Percentiles rank a stretch among this genome's conserved stretches.
Evolutionary conservation across 306 rosid genomes (phyloP).

Genomic region (Cucumis cinereus): DNA sequence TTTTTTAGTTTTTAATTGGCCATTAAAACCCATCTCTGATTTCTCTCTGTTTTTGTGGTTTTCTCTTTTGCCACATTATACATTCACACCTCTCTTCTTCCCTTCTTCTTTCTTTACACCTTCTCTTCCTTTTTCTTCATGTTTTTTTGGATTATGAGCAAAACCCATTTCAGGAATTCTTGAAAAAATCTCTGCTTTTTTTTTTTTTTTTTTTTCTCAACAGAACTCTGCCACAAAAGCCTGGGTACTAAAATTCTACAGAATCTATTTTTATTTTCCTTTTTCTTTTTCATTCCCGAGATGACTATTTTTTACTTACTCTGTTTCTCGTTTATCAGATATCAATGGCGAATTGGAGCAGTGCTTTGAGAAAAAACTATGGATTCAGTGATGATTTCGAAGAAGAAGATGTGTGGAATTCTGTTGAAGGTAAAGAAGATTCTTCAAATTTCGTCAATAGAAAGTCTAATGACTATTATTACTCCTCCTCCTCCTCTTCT

Average conservation of each 20-base stretch:
- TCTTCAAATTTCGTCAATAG: neutral
- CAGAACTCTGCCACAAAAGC: neutral
- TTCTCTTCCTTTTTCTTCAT: neutral
- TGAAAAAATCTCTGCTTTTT: neutral
- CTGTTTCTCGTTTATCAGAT: neutral
- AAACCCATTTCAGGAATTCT: conserved; percentile 8
- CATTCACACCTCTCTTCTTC: conserved; percentile 1
- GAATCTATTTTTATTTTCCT: neutral
- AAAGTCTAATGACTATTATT: neutral
- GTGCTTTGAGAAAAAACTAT: conserved; percentile 12
- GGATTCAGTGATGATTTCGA: conserved; percentile 37
- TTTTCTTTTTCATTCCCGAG: neutral
- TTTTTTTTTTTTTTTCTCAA: neutral
- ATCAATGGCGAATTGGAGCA: conserved; percentile 46
- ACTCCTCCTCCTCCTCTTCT: neutral
- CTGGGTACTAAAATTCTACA: neutral
- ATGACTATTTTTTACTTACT: neutral
- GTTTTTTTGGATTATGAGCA: neutral
- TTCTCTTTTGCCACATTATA: neutral
- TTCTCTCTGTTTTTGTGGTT: conserved; percentile 8
- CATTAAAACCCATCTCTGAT: conserved; percentile 3
- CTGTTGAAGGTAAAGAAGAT: conserved; percentile 15
- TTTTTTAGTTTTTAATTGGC: neutral
- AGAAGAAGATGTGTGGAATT: conserved; percentile 57
- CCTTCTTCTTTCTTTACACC: neutral